A percentile compares a stretch with the other conserved stretches of the same genome.
phyloP scores from a whole-genome alignment of 2,329 filamentous ascomycete genomes.

The Claviceps pazoutovae region DNA sequence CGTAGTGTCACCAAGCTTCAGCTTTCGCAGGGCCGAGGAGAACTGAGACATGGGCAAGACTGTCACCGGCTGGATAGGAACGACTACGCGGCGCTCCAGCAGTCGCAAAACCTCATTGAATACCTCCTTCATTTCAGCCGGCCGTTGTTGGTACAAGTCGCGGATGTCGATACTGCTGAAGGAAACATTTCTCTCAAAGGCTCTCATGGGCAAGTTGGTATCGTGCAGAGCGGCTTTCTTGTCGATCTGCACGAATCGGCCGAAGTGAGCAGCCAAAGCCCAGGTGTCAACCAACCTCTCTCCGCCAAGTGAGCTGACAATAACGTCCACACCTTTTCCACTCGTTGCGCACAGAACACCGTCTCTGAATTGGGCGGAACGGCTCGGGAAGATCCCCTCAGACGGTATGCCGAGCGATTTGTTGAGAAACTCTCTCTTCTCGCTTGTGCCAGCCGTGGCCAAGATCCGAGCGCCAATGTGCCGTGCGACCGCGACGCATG shows the following conservation, averaged over 20 bases:
- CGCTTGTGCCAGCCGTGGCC: slow-evolving; percentile 14
- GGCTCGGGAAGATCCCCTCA: slow-evolving; percentile 16
- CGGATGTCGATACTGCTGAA: slow-evolving; percentile 29
- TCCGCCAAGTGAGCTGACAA: slow-evolving; percentile 4
- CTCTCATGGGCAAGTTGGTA: slow-evolving; percentile 19
- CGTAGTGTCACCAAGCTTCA: slow-evolving; percentile 25
- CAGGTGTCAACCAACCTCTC: slow-evolving; percentile 12
- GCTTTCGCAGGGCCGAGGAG: slow-evolving; percentile 23
- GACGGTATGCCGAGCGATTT: slow-evolving; percentile 11
- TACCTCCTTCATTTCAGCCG: slow-evolving; percentile 5
- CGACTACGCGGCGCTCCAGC: slow-evolving; percentile 1
- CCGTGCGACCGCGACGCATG: slow-evolving; percentile 7
- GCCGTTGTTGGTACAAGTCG: slow-evolving; percentile 4
- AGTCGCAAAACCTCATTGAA: slow-evolving; percentile 6
- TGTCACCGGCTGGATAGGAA: slow-evolving; percentile 1
- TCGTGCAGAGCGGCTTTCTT: slow-evolving; percentile 22
- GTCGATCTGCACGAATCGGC: slow-evolving; percentile 23
- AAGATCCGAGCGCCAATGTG: slow-evolving; percentile 12
- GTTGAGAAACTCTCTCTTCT: slow-evolving; percentile 16
- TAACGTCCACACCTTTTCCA: slow-evolving; percentile 9
- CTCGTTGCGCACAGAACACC: slow-evolving; percentile 8
- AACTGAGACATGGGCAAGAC: slow-evolving; percentile 17
- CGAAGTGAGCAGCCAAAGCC: slow-evolving; percentile 16
- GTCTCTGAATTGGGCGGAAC: slow-evolving; percentile 13
- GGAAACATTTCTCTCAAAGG: slow-evolving; percentile 23